Base-by-base conservation (phyloP, 1,284 basidiomycete genomes). In the Boletellus deceptivus region DNA sequence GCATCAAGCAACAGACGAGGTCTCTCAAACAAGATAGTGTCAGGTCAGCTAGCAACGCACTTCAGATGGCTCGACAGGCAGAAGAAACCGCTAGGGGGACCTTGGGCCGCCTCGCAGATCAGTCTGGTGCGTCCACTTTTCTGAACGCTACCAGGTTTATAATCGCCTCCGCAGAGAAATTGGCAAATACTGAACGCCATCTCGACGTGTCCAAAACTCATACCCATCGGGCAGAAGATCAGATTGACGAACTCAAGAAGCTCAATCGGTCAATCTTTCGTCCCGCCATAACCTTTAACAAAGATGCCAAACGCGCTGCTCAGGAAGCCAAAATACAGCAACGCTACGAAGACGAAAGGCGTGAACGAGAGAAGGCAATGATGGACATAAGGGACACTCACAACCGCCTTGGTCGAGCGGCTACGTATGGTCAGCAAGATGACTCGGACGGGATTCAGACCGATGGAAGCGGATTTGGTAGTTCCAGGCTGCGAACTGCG, bases 191-290 rank as follows among this genome's bases (percentile, higher is more conserved):
- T 16, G 96, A 99, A 70, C 89, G 93, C 55, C 91, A 98, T 72
- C 81, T 99, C 51, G 97, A 99, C 68, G 82, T 97, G 50, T 80
- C 95, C 53, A 98, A 94, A 73, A 89, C 91, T 13, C 88, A 97
- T 71, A 89, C 92, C 24, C 75, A 80, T 46, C 85, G 92, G 6
- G 96, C 97, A 17, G 90, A 90, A 57, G 97, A 99, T 75, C 93
- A 86, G 70, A 93, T 95, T 6, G 88, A 88, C 57, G 94, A 98
- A 72, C 86, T 99, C 54, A 94, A 93, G 68, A 81, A 93, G 65
- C 84, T 99, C 55, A 97, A 97, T 70, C 82, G 86, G 14, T 94
- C 93, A 46, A 99, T 99, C 70, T 98, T 99, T 78, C 83, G 90
- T 17, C 94, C 93, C 1, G 91, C 83, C 52, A 86, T 95, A 60